These are phyloP conservation scores for Lipomyces yamadae DNA, from an alignment of 805 yeast genomes.

Conservation along the genomic window DNA sequence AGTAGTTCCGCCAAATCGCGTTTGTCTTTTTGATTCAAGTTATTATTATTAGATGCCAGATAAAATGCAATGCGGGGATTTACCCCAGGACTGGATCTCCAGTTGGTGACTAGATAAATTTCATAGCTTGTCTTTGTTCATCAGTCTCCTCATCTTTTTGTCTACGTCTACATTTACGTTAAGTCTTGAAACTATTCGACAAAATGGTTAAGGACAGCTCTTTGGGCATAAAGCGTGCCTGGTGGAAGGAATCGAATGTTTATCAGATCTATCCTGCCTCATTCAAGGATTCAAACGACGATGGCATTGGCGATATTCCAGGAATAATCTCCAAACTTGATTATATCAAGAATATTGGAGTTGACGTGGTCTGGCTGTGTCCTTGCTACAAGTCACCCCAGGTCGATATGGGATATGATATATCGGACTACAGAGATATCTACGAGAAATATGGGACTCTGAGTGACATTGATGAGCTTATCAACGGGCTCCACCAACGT, in stretches of 20 bases:
- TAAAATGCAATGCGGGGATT: too few species aligned
- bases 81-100: too few species aligned
- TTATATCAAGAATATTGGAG: constrained; percentile 56
- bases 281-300: constrained; percentile 62
- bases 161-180: too few species aligned
- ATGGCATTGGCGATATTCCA: constrained; percentile 61
- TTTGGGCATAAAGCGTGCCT: background rate
- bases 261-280: constrained; percentile 69
- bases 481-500: constrained; percentile 55
- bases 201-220: background rate
- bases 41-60: too few species aligned
- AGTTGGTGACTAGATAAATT: too few species aligned
- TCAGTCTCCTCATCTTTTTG: too few species aligned
- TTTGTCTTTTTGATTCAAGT: too few species aligned
- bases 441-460: constrained; percentile 61
- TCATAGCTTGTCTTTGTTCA: too few species aligned
- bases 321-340: constrained; percentile 60
- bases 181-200: background rate
- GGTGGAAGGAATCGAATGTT: constrained; percentile 40
- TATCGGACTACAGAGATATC: constrained; percentile 58
- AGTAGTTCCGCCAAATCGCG: background rate
- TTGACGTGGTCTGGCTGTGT: constrained; percentile 62
- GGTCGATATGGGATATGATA: constrained; percentile 68
- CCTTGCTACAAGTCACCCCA: constrained; percentile 66
- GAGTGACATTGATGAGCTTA: constrained; percentile 57